Evolutionary conservation across 2,329 filamentous ascomycete species (phyloP), one percentile per base, ranked within the genome.

Genomic region (Diaporthe citri): DNA sequence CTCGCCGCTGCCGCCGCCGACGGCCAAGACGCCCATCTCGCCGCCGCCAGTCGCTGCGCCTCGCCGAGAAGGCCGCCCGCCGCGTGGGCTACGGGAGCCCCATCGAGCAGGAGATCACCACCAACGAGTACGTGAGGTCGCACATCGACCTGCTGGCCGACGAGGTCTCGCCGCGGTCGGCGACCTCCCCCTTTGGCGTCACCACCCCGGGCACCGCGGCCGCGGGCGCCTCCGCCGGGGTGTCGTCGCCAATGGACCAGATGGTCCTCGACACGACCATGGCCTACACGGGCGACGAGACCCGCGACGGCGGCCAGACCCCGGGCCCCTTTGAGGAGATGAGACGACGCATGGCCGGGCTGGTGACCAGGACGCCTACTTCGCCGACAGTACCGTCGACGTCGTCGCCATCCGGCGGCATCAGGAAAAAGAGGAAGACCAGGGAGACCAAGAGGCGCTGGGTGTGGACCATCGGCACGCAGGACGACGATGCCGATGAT

Each of bases 311-410:
- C 2, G 91, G 90, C 2, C 87, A 90, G 79, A 92, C 91, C 0
- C 90, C 91, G 0, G 90, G 90, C 0, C 90, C 91, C 0, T 91
- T 91, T 74, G 90, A 92, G 79, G 90, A 92, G 77, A 90, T 91
- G 89, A 85, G 89, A 56, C 85, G 90, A 17, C 85, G 89, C 43
- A 88, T 92, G 87, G 88, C 87, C 0, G 84, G 85, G 2, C 80
- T 90, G 64, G 84, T 79, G 10, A 81, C 86, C 0, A 84, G 84
- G 28, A 86, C 85, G 2, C 85, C 86, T 1, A 76, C 84, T 1
- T 85, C 83, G 2, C 86, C 87, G 0, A 81, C 84, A 5, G 84
- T 83, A 0, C 71, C n/a, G 36, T 15, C 43, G 22, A 12, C 39
- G 36, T 25, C 28, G 3, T 41, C 48, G 64, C 86, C 74, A 6